Evolutionary conservation across 345 rosid species (phyloP).

Genomic region (Eucalyptus regnans): DNA sequence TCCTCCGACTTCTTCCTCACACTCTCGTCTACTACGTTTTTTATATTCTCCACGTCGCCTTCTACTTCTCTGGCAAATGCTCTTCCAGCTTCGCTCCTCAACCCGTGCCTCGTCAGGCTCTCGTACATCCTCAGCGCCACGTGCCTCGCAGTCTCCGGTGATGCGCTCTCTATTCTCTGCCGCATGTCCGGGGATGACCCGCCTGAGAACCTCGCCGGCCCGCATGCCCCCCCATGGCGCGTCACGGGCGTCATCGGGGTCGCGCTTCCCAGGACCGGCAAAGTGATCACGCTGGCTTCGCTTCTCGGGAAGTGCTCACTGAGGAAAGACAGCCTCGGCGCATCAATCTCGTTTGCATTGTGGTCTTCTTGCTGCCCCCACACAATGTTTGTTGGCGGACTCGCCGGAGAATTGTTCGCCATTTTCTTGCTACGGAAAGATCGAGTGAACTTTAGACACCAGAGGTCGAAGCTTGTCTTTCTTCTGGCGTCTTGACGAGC

Average conservation of each 20-base stretch:
- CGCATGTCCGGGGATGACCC: background rate
- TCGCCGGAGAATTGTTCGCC: background rate
- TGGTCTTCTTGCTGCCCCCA: background rate
- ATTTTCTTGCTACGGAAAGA: background rate
- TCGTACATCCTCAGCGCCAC: conserved; percentile 14
- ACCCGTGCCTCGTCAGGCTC: conserved; percentile 18
- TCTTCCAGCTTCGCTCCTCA: conserved; percentile 4
- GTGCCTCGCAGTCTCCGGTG: conserved; percentile 8
- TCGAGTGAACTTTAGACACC: background rate
- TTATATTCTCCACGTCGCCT: background rate
- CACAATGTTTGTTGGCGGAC: background rate
- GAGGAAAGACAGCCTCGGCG: background rate
- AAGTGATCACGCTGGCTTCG: background rate
- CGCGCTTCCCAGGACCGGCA: background rate
- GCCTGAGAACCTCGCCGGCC: background rate
- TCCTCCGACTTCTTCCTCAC: conserved; percentile 1
- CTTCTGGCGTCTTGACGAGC: background rate
- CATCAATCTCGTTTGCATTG: background rate
- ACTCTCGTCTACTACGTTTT: background rate
- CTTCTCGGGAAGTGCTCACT: background rate
- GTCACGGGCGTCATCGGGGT: background rate
- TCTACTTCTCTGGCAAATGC: background rate
- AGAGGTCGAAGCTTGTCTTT: background rate
- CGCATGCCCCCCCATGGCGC: no score
- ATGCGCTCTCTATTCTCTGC: background rate